A percentile compares a stretch with the other conserved stretches of the same genome.
These are phyloP conservation scores for Cryptococcus sp. DNA, from an alignment of 1,284 basidiomycete species.

Conservation along the genomic window DNA sequence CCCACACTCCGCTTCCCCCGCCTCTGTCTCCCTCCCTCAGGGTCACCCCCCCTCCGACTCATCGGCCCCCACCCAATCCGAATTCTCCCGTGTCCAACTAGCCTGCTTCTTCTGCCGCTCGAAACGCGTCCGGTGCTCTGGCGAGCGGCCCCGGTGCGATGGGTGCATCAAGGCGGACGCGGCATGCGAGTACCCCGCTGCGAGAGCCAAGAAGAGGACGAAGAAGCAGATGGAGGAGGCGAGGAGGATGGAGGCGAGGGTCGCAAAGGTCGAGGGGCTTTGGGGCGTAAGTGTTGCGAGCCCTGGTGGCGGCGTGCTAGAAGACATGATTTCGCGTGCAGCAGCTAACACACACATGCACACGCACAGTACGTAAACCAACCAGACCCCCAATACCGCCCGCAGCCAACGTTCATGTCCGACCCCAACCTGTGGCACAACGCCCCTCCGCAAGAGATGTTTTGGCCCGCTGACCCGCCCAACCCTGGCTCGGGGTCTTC, in stretches of 20 bases:
- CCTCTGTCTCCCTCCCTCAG: not conserved
- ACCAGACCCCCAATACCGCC: too few relatives aligned
- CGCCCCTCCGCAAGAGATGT: too few relatives aligned
- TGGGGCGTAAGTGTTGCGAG: too few relatives aligned
- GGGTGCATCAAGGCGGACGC: constrained; percentile 44
- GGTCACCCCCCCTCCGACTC: not conserved
- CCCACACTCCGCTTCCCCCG: not conserved
- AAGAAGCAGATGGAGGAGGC: constrained; percentile 52
- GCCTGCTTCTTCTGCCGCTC: constrained; percentile 47
- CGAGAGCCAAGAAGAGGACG: constrained; percentile 49
- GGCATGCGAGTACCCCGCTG: constrained; percentile 49
- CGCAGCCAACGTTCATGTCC: too few relatives aligned
- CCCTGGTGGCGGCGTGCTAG: too few relatives aligned
- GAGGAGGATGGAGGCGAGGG: constrained; percentile 27
- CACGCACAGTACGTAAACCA: too few relatives aligned
- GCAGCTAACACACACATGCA: too few relatives aligned
- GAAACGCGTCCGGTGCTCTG: constrained; percentile 50
- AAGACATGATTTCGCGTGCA: not conserved
- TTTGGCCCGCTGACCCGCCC: too few relatives aligned
- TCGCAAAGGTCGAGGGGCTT: constrained; percentile 5
- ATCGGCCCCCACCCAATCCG: constrained; percentile 3
- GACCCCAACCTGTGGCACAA: too few relatives aligned
- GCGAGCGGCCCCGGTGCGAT: constrained; percentile 43
- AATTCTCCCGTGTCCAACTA: constrained; percentile 26
- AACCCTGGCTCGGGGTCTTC: too few relatives aligned